A percentile compares a stretch with the other conserved stretches of the same genome.
Conservation (phyloP, 306 rosid species). For the Gastrolobium villosum region DNA sequence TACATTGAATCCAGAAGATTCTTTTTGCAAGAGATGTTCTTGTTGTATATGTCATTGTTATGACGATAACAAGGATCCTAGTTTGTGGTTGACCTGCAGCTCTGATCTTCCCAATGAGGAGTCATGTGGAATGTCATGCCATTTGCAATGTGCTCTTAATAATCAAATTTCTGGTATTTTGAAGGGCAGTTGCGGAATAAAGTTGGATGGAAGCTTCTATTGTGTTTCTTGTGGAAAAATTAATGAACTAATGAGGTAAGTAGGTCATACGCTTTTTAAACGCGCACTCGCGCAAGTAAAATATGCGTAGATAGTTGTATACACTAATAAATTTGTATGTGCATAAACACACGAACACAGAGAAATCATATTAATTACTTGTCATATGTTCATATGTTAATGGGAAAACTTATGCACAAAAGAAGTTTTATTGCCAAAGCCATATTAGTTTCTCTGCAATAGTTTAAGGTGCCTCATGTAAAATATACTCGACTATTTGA, state of each 20-base stretch:
- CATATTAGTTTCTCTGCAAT: constrained; percentile 18
- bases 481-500: constrained; percentile 32
- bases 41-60: constrained; percentile 83
- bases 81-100: constrained; percentile 88
- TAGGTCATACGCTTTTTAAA: constrained; percentile 28
- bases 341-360: not conserved
- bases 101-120: constrained; percentile 62
- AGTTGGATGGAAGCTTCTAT: constrained; percentile 81
- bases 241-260: constrained; percentile 86
- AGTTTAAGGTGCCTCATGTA: constrained; percentile 42
- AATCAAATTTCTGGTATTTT: constrained; percentile 70
- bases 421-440: constrained; percentile 8
- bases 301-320: constrained; percentile 6
- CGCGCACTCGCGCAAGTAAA: not conserved
- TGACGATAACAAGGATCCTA: constrained; percentile 97
- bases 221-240: constrained; percentile 84
- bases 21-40: constrained; percentile 95
- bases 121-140: constrained; percentile 91
- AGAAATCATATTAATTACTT: constrained; percentile 11
- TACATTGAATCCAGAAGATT: constrained; percentile 60
- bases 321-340: not conserved
- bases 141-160: constrained; percentile 91
- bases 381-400: constrained; percentile 28
- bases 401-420: constrained; percentile 2
- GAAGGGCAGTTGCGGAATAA: constrained; percentile 58